Conservation (phyloP, 306 rosid genomes). For the Trifolium subterraneum region DNA sequence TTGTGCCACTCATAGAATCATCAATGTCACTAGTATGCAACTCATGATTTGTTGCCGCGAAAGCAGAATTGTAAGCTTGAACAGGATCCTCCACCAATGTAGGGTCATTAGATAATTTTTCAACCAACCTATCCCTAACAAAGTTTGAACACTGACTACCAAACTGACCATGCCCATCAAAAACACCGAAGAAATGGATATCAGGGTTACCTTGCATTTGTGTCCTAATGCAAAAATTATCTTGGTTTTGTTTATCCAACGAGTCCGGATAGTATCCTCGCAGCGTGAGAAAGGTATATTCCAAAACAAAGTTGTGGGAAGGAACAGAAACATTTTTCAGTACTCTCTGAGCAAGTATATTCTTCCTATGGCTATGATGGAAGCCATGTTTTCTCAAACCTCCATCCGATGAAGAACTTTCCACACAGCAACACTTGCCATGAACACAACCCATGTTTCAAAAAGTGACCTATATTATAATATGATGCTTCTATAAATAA, state of each 20-base stretch:
- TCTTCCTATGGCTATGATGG: conserved; percentile 31
- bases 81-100: conserved; percentile 66
- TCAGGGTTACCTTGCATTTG: conserved; percentile 78
- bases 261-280: conserved; percentile 89
- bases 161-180: conserved; percentile 88
- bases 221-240: conserved; percentile 64
- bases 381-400: conserved; percentile 38
- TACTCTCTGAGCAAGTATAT: conserved; percentile 46
- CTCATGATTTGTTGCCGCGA: conserved; percentile 60
- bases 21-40: conserved; percentile 68
- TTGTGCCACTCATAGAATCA: conserved; percentile 91
- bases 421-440: conserved; percentile 65
- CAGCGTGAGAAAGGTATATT: conserved; percentile 68
- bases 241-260: conserved; percentile 82
- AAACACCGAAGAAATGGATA: conserved; percentile 83
- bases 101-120: conserved; percentile 57
- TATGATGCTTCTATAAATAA: neutral
- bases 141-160: conserved; percentile 84
- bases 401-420: conserved; percentile 52
- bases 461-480: neutral
- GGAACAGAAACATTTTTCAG: conserved; percentile 71
- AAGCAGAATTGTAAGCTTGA: conserved; percentile 69
- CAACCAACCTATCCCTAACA: conserved; percentile 70
- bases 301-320: conserved; percentile 65
- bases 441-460: conserved; percentile 80